Conservation (phyloP, 208 protist genomes). For the Trypanosoma lewisi region DNA sequence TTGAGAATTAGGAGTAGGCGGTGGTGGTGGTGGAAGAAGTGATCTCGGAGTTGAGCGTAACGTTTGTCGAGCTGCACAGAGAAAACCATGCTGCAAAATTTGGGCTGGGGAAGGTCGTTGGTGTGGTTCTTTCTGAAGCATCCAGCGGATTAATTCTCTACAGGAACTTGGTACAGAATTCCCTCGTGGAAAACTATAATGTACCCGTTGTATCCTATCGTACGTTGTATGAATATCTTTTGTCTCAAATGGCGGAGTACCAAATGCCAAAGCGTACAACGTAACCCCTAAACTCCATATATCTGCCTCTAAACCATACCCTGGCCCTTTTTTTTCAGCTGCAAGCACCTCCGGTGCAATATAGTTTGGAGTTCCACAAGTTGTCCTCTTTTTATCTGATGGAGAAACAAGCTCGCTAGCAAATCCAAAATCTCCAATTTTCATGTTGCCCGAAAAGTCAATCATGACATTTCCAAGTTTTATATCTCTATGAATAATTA, state of each 20-base stretch:
- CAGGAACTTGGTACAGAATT: constrained; percentile 49
- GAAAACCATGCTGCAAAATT: constrained; percentile 36
- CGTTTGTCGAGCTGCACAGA: constrained; percentile 3
- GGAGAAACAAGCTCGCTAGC: constrained; percentile 39
- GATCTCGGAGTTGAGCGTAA: constrained; percentile 10
- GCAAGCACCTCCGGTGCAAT: constrained; percentile 91
- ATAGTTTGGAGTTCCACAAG: constrained; percentile 97
- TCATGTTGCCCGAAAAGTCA: constrained; percentile 74
- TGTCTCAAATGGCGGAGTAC: constrained; percentile 81
- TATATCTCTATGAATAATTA: constrained; percentile 81
- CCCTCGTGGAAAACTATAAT: constrained; percentile 81
- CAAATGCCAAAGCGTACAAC: constrained; percentile 87
- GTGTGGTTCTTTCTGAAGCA: constrained; percentile 72
- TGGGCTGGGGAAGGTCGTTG: constrained; percentile 51
- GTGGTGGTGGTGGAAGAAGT: too few relatives aligned
- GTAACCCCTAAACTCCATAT: constrained; percentile 94
- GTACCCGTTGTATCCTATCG: constrained; percentile 40
- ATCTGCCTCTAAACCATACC: constrained; percentile 93
- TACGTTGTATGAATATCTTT: constrained; percentile 62
- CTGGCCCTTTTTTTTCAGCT: constrained; percentile 34
- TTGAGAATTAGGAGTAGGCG: too few relatives aligned
- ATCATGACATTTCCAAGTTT: constrained; percentile 93
- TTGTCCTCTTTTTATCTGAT: constrained; percentile 57
- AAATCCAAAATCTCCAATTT: constrained; percentile 94
- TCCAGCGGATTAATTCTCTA: constrained; percentile 77